Percentiles rank a stretch among this genome's conserved stretches.
These are phyloP conservation scores for Notholithocarpus densiflorus DNA, from an alignment of 306 rosid genomes.

Conservation along the genomic window DNA sequence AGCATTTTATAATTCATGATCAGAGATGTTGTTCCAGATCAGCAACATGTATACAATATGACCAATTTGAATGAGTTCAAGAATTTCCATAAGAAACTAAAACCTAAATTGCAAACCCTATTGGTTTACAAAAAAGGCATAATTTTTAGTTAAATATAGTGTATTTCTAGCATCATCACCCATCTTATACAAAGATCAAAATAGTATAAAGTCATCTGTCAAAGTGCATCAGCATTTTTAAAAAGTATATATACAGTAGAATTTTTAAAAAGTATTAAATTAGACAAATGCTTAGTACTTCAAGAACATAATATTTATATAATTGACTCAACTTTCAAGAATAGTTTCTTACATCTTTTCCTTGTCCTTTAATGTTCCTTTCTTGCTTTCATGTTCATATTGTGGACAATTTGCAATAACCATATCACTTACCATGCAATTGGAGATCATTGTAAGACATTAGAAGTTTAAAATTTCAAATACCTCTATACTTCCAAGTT, in stretches of 20 bases:
- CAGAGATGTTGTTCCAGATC: neutral
- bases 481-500: too few relatives aligned
- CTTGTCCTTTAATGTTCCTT: neutral
- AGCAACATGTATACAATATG: neutral
- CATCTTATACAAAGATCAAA: neutral
- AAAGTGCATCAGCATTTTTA: neutral
- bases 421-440: neutral
- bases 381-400: neutral
- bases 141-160: neutral
- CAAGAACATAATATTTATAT: neutral
- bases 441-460: neutral
- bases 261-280: neutral
- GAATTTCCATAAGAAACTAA: neutral
- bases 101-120: neutral
- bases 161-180: neutral
- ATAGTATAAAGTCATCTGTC: neutral
- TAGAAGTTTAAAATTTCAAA: neutral
- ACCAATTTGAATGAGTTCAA: neutral
- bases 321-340: neutral
- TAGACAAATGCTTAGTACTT: neutral
- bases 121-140: neutral
- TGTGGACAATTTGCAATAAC: conserved; percentile 5
- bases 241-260: too few relatives aligned
- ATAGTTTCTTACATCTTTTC: too few relatives aligned
- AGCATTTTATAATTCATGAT: neutral